phyloP scores from a whole-genome alignment of 371 early-diverging fungal genomes.

The Mortierella polycephala region DNA sequence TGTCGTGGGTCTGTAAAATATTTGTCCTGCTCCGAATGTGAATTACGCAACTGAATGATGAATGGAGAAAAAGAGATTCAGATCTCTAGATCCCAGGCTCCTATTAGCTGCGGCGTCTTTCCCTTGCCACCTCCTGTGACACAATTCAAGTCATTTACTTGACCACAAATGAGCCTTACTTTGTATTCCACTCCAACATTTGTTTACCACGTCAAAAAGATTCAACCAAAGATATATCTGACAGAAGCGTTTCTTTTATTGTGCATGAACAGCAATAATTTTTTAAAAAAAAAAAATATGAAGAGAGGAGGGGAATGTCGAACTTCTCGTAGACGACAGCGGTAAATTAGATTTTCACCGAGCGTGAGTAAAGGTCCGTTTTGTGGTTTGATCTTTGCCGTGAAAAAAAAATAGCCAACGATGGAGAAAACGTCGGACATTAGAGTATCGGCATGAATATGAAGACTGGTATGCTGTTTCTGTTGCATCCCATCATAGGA shows the following conservation, averaged over 20 bases:
- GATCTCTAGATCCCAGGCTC: not conserved
- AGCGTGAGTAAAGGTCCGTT: conserved; percentile 54
- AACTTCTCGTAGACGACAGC: conserved; percentile 56
- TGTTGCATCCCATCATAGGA: conserved; percentile 16
- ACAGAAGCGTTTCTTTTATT: not conserved
- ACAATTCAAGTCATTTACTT: too few species aligned
- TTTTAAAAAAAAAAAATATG: not conserved
- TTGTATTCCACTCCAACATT: not conserved
- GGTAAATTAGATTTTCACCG: conserved; percentile 28
- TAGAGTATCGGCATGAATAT: conserved; percentile 54
- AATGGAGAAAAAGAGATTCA: too few species aligned
- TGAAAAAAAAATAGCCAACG: conserved; percentile 55
- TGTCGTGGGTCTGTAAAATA: too few species aligned
- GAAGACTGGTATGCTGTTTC: not conserved
- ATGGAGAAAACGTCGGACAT: conserved; percentile 46
- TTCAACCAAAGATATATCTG: not conserved
- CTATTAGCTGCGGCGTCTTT: not conserved
- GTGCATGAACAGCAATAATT: not conserved
- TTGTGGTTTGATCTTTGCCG: conserved; percentile 45
- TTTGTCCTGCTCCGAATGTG: too few species aligned
- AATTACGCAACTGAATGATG: too few species aligned
- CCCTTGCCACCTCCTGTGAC: not conserved
- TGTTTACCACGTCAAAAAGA: not conserved
- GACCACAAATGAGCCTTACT: not conserved
- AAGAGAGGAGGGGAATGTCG: conserved; percentile 24